Percentiles rank a stretch among this genome's conserved stretches.
Evolutionary conservation across 2,329 filamentous ascomycete species (phyloP).

Genomic region (Epichloe gansuensis): DNA sequence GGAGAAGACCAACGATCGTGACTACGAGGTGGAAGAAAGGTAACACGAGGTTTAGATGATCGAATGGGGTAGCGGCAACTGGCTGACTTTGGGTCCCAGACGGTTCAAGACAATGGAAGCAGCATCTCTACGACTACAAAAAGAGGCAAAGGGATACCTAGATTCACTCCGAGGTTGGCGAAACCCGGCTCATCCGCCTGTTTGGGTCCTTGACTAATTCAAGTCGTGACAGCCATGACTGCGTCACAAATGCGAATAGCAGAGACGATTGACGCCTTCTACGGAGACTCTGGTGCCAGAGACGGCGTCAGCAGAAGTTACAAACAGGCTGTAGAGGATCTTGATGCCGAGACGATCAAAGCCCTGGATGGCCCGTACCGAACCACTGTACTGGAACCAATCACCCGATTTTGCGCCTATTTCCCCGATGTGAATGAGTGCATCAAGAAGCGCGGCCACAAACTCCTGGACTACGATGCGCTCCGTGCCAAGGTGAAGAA

Average conservation of each 20-base stretch:
- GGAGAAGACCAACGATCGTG: constrained; percentile 94
- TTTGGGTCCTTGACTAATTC: not conserved
- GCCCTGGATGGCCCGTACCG: constrained; percentile 91
- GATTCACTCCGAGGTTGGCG: constrained; percentile 74
- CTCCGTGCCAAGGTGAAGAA: constrained; percentile 94
- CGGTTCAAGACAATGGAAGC: constrained; percentile 97
- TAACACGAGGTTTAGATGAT: constrained; percentile 20
- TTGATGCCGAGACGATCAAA: constrained; percentile 97
- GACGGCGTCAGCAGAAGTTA: constrained; percentile 95
- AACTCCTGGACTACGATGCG: constrained; percentile 94
- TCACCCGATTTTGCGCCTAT: constrained; percentile 91
- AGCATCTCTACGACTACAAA: constrained; percentile 81
- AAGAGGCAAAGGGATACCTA: constrained; percentile 95
- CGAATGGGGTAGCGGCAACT: not conserved
- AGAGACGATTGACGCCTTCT: constrained; percentile 98
- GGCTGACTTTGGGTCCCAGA: constrained; percentile 31
- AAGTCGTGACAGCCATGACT: constrained; percentile 63
- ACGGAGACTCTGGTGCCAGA: constrained; percentile 86
- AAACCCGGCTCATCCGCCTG: not conserved
- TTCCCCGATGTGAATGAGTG: constrained; percentile 99
- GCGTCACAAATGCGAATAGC: constrained; percentile 98
- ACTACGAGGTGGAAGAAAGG: constrained; percentile 96
- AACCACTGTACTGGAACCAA: constrained; percentile 89
- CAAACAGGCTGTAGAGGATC: constrained; percentile 94
- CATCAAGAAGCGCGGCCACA: constrained; percentile 98